Evolutionary conservation across 139 green algal genomes (phyloP), one percentile per base, ranked within the genome.

Genomic region (Chlorella ohadii): DNA sequence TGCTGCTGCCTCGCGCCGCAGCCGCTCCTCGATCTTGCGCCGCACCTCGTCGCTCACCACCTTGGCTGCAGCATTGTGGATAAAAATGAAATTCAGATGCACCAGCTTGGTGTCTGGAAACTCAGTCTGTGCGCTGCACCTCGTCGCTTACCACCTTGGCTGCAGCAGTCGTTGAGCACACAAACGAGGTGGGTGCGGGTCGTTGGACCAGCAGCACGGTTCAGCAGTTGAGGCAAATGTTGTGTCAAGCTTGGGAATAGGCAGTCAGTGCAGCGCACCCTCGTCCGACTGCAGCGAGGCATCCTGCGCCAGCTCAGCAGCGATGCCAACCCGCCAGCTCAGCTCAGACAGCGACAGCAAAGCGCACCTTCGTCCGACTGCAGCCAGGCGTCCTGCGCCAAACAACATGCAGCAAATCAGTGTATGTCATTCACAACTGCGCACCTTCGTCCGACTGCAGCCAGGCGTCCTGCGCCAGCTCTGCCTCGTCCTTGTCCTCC

Each of bases 381-480:
- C 63, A 68, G 63, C 63, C 63, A 36, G 4, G 36, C 27, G 25
- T 4, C 63, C 63, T 68, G 22, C 23, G 11, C 27, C 63, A 19
- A 13, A 22, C 19, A 4, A 56, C 16, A 3, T 13, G 4, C n/a
- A n/a, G n/a, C n/a, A n/a, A n/a, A n/a, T n/a, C n/a, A n/a, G n/a
- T n/a, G n/a, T n/a, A n/a, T n/a, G n/a, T n/a, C n/a, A n/a, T n/a
- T n/a, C n/a, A n/a, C n/a, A n/a, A n/a, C n/a, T n/a, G 11, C 56
- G 11, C 71, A 89, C 87, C 88, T 63, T 93, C 92, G 0, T 90
- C 90, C 9, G 88, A 93, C n/a, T 72, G 44, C 47, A 96, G 81
- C 93, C 93, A 96, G 2, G 92, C 92, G 55, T 94, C 92, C 2
- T 66, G 72, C 4, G 83, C 89, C 5, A 90, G 87, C 38, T 91